Evolutionary conservation across 225 moss, liverwort and hornwort genomes (phyloP).

Genomic region (Anthoceros angustus): DNA sequence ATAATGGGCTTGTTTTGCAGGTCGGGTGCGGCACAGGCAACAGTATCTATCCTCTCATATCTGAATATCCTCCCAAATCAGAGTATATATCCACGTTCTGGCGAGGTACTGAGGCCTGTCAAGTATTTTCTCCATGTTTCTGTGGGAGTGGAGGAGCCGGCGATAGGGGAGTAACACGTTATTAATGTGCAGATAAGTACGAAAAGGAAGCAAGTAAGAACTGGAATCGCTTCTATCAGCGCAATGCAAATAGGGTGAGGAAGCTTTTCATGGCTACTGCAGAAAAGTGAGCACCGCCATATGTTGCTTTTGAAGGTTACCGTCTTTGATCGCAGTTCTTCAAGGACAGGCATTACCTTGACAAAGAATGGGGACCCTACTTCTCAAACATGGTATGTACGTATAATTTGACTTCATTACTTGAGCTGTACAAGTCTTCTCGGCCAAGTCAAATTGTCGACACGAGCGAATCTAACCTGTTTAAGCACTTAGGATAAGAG

Average conservation of each 20-base stretch:
- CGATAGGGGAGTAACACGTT: background rate
- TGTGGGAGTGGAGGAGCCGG: background rate
- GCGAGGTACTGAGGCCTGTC: conserved; percentile 18
- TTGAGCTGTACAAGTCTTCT: too few relatives aligned
- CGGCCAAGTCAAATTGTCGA: too few relatives aligned
- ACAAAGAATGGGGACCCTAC: conserved; percentile 95
- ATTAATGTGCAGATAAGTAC: conserved; percentile 25
- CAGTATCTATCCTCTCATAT: conserved; percentile 71
- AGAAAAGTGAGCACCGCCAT: background rate
- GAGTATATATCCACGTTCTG: conserved; percentile 21
- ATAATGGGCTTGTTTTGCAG: too few relatives aligned
- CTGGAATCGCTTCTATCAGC: conserved; percentile 95
- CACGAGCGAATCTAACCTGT: too few relatives aligned
- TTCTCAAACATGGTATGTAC: conserved; percentile 52
- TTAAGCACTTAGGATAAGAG: conserved; percentile 9
- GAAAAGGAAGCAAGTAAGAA: conserved; percentile 64
- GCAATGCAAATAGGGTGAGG: conserved; percentile 79
- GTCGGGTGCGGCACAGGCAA: conserved; percentile 91
- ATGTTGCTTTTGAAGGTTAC: background rate
- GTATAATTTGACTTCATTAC: too few relatives aligned
- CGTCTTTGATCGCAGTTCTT: conserved; percentile 51
- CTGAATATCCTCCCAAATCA: conserved; percentile 8
- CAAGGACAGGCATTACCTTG: conserved; percentile 97
- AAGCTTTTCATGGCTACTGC: background rate
- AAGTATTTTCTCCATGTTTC: background rate